These are phyloP conservation scores for Hansenula sp. DNA, from an alignment of 1,139 yeast species.

Conservation along the genomic window DNA sequence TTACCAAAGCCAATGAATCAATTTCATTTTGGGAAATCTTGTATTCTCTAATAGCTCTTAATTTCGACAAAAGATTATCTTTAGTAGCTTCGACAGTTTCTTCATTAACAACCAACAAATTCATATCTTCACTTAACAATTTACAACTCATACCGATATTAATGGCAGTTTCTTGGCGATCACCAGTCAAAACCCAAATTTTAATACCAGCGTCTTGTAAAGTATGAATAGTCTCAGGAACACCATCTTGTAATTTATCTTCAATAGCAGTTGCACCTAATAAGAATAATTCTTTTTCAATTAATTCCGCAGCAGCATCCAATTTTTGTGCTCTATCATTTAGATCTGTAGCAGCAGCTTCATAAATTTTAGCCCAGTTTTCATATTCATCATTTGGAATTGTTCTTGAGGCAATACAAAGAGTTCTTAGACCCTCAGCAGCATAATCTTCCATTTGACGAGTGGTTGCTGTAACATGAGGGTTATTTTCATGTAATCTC, in stretches of 20 bases:
- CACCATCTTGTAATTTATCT: slow-evolving; percentile 96
- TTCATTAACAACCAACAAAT: slow-evolving; percentile 82
- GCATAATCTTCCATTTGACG: slow-evolving; percentile 96
- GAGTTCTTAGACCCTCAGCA: slow-evolving; percentile 89
- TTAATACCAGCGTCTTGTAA: slow-evolving; percentile 95
- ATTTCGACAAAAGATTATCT: slow-evolving; percentile 66
- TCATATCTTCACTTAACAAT: slow-evolving; percentile 93
- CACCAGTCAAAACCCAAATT: slow-evolving; percentile 97
- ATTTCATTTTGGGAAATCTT: slow-evolving; percentile 61
- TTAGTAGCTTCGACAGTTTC: slow-evolving; percentile 71
- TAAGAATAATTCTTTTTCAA: slow-evolving; percentile 74
- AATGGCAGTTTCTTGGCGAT: slow-evolving; percentile 98
- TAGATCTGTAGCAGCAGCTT: slow-evolving; percentile 79
- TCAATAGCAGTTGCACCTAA: slow-evolving; percentile 98
- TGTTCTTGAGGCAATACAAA: slow-evolving; percentile 86
- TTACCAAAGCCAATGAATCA: slow-evolving; percentile 82
- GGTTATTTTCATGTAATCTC: slow-evolving; percentile 71
- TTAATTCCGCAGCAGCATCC: slow-evolving; percentile 80
- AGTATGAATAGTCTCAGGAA: slow-evolving; percentile 94
- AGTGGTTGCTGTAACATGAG: slow-evolving; percentile 75
- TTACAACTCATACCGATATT: slow-evolving; percentile 98
- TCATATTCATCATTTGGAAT: slow-evolving; percentile 75
- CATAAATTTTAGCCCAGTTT: slow-evolving; percentile 55
- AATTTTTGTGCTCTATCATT: slow-evolving; percentile 69
- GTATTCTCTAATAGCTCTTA: slow-evolving; percentile 69